phyloP scores from a whole-genome alignment of 805 yeast species.

The Zygosaccharomyces lentus region DNA sequence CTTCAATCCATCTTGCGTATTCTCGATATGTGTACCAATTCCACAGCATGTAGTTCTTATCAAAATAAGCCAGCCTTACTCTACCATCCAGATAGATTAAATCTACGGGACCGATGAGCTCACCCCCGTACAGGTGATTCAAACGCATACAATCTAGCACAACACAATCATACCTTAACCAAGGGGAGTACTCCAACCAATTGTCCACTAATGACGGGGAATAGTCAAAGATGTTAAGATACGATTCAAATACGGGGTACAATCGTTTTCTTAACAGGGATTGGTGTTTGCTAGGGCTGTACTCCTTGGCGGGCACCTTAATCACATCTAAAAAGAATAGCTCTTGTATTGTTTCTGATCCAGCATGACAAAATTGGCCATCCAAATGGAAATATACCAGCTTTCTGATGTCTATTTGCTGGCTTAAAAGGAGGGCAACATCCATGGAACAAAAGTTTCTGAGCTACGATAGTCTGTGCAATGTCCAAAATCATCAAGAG shows the following conservation, averaged over 20 bases:
- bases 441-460: conserved; percentile 7
- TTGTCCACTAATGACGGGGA: conserved; percentile 18
- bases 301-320: conserved; percentile 3
- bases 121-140: conserved; percentile 25
- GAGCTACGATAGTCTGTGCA: not conserved
- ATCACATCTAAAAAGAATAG: conserved; percentile 7
- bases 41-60: conserved; percentile 24
- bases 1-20: conserved; percentile 22
- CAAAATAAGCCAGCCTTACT: conserved; percentile 23
- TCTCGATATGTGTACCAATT: conserved; percentile 29
- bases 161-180: conserved; percentile 32
- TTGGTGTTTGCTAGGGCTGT: conserved; percentile 4
- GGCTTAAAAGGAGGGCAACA: conserved; percentile 18
- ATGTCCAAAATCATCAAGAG: not conserved
- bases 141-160: conserved; percentile 29
- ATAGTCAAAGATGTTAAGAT: conserved; percentile 26
- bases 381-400: conserved; percentile 26
- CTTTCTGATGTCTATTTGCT: conserved; percentile 27
- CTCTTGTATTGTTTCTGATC: conserved; percentile 9
- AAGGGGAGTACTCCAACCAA: conserved; percentile 27
- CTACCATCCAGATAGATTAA: conserved; percentile 23
- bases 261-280: conserved; percentile 8
- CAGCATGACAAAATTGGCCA: conserved; percentile 13
- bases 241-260: conserved; percentile 18
- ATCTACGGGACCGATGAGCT: conserved; percentile 21